Conservation (phyloP, 2,329 filamentous ascomycete species). For the Ophiosphaerella herpotricha region DNA sequence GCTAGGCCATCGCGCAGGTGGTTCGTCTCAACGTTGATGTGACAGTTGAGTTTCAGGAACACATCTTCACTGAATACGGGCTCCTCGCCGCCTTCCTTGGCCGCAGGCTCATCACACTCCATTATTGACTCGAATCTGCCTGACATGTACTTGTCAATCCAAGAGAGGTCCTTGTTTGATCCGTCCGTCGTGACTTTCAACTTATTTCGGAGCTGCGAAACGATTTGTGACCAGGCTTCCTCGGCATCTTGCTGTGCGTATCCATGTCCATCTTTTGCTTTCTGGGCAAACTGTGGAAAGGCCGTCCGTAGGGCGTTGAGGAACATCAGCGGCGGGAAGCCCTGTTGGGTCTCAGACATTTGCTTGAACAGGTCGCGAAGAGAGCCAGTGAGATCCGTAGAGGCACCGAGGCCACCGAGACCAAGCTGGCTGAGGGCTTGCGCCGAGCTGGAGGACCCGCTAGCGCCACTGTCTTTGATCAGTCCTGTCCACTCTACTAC, state of each 20-base stretch:
- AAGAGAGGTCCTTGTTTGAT: conserved; percentile 60
- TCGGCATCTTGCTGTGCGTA: conserved; percentile 99
- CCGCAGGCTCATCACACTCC: conserved; percentile 81
- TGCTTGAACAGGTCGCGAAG: conserved; percentile 83
- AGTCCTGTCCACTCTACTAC: conserved; percentile 3
- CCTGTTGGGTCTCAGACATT: conserved; percentile 86
- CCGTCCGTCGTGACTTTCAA: conserved; percentile 60
- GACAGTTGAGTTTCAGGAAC: conserved; percentile 94
- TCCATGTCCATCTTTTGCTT: conserved; percentile 76
- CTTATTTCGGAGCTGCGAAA: conserved; percentile 80
- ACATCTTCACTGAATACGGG: conserved; percentile 69
- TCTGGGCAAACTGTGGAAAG: conserved; percentile 93
- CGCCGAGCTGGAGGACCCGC: conserved; percentile 39
- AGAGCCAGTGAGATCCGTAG: conserved; percentile 74
- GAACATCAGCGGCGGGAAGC: conserved; percentile 83
- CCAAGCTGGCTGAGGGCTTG: conserved; percentile 55
- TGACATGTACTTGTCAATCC: conserved; percentile 88
- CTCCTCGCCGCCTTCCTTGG: conserved; percentile 74
- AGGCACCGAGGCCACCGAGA: conserved; percentile 61
- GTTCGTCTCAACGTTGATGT: conserved; percentile 86
- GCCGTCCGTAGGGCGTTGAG: conserved; percentile 75
- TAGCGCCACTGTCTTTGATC: conserved; percentile 25
- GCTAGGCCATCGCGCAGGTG: conserved; percentile 88
- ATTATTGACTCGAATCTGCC: conserved; percentile 79
- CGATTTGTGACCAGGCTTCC: conserved; percentile 96